Evolutionary conservation across 345 rosid genomes (phyloP), one percentile per base, ranked within the genome.

Genomic region (Pugionium dolabratum): DNA sequence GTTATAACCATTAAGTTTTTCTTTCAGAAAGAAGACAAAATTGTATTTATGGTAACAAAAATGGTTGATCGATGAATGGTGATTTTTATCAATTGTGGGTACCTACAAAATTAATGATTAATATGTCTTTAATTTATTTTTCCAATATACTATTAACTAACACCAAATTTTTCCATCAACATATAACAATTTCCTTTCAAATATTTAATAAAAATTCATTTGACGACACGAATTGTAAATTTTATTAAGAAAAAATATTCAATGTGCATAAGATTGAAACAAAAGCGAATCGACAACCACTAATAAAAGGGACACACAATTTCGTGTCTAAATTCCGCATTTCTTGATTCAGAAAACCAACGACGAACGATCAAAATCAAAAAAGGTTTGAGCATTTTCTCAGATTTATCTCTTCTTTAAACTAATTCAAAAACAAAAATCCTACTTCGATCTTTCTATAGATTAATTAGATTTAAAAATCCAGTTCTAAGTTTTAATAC

Each of bases 261-360:
- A 29, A 25, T 46, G 2, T 42, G 18, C 18, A 10, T 45, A 45
- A 49, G 9, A 28, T 18, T 1, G 27, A 45, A 49, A 29, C 25
- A 40, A 39, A 55, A 57, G 29, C 7, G 0, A 59, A 59, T 9
- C 29, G 46, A 25, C 25, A 48, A 55, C 4, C 11, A 31, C 6
- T 59, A 59, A 9, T 41, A 30, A 42, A 30, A 6, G 42, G 8
- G n/a, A n/a, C n/a, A n/a, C n/a, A n/a, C 18, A 18, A 18, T 4
- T 2, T 10, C 41, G 60, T 37, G 49, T 42, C 42, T 37, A 8
- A 63, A 18, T 31, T 63, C 48, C 11, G 31, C 30, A 43, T 42
- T 42, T 42, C 39, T 29, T 63, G 46, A 59, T 64, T 64, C 51
- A 64, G 32, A 50, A 39, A 31, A 40, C 59, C 49, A 52, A 51